Base-by-base conservation (phyloP, 257 asterid species). In the Verbena officinalis region DNA sequence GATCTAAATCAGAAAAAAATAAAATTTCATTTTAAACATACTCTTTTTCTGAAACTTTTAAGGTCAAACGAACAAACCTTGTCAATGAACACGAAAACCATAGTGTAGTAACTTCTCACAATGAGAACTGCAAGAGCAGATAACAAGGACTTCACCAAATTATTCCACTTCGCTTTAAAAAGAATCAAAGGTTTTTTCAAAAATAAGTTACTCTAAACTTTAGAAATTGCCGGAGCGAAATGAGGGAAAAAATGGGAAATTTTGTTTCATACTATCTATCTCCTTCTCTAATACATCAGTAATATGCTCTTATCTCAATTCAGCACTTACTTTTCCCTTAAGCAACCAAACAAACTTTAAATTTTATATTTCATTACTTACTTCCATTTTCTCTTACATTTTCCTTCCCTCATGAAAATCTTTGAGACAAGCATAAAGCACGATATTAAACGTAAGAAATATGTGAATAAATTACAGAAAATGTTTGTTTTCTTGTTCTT, bases 91-190 rank as follows among this genome's bases (percentile, higher is more conserved):
- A 55, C 23, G 36, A 49, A 34, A 16, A n/a, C 3, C 64, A 56
- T 8, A 27, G 5, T 27, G 2, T 5, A 27, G 33, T 27, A 27
- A 5, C n/a, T 68, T 36, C 19, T n/a, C n/a, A n/a, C n/a, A 45
- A 2, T 7, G 39, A 4, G 43, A 49, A 40, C 24, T n/a, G 5
- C 2, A 39, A n/a, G 23, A 51, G 52, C 54, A 39, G 17, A 48
- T 20, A 52, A 45, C 60, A 33, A 44, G 40, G 59, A 59, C 16
- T 58, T 21, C 48, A 69, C 23, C 50, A 48, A 39, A 63, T 24
- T 49, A 9, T 12, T 5, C 15, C 21, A 23, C 16, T 30, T 24
- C 38, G 14, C 58, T 22, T 36, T 22, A 19, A 17, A n/a, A n/a
- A n/a, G 22, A 23, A 17, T 19, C 33, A 48, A 44, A 67, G 24